Evolutionary conservation across 331 rosid genomes (phyloP), one percentile per base, ranked within the genome.

Genomic region (Acacia pycnantha): DNA sequence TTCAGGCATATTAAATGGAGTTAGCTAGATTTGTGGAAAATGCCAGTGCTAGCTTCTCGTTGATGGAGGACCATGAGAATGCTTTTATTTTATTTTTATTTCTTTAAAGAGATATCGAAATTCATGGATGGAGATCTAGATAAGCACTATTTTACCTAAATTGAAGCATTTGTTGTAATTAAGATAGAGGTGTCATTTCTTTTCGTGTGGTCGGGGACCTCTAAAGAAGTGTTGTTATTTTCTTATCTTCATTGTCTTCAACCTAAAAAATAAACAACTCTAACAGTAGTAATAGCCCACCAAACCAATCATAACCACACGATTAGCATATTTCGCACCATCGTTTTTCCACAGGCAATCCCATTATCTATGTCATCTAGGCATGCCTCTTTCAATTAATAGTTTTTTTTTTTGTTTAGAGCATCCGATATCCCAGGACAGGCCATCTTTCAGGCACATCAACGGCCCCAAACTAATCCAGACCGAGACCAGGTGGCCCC

Each of bases 281-380:
- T 58, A 10, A 54, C 9, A 9, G 0, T 54, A 54, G 6, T 21
- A 22, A 79, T 21, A 73, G 73, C 83, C 69, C 83, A 69, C 79
- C 76, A 50, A 74, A 31, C 61, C 75, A 82, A 74, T 59, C 44
- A 69, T 78, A 56, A 68, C 48, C 84, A 82, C 84, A 69, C 83
- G 61, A 78, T 79, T 69, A 79, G 62, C 53, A 50, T 50, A 50
- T 79, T 79, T 37, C 21, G 59, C 88, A 79, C 51, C 84, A 79
- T 1, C 88, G 84, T 71, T 79, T 85, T 79, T 82, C 86, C 84
- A 82, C 88, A 40, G 79, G 86, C 77, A 47, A 48, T 48, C 77
- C 74, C 77, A 54, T 75, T 79, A 35, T 78, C 78, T 8, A 82
- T 70, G 74, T 78, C 83, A 44, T 65, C 10, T 24, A 31, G 27